Evolutionary conservation across 106 monocot genomes (phyloP).

Genomic region (Gastrodia elata): DNA sequence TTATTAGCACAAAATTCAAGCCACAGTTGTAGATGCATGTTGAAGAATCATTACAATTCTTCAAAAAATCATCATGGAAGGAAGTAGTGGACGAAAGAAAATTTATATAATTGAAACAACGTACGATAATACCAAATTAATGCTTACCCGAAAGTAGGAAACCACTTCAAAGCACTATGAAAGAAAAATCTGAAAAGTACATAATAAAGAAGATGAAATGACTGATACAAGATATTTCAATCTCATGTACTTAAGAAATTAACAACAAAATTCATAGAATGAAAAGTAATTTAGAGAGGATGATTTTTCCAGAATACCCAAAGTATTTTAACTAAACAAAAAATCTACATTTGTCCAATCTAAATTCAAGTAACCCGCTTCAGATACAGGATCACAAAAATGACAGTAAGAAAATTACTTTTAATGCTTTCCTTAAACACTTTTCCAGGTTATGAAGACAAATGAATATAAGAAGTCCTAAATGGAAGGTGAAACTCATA

Average conservation of each 20-base stretch:
- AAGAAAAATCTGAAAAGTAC: slow-evolving; percentile 82
- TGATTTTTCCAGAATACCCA: background rate
- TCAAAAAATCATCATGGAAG: background rate
- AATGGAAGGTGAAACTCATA: background rate
- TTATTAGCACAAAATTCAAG: background rate
- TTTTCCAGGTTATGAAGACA: background rate
- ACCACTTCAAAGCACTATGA: slow-evolving; percentile 92
- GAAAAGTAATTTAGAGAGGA: background rate
- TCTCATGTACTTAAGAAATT: background rate
- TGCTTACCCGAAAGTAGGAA: slow-evolving; percentile 68
- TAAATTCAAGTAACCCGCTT: background rate
- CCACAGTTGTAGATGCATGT: background rate
- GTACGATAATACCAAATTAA: background rate
- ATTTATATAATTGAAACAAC: background rate
- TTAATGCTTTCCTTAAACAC: background rate
- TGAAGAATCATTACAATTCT: background rate
- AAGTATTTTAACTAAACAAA: background rate
- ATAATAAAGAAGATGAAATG: background rate
- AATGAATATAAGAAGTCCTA: background rate
- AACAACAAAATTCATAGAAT: background rate
- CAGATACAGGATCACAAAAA: background rate
- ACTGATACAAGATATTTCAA: background rate
- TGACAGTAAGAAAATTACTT: background rate
- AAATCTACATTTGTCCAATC: background rate
- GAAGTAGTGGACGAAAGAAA: background rate